Conservation (phyloP, 225 moss, liverwort and hornwort genomes). For the Climacium dendroides region DNA sequence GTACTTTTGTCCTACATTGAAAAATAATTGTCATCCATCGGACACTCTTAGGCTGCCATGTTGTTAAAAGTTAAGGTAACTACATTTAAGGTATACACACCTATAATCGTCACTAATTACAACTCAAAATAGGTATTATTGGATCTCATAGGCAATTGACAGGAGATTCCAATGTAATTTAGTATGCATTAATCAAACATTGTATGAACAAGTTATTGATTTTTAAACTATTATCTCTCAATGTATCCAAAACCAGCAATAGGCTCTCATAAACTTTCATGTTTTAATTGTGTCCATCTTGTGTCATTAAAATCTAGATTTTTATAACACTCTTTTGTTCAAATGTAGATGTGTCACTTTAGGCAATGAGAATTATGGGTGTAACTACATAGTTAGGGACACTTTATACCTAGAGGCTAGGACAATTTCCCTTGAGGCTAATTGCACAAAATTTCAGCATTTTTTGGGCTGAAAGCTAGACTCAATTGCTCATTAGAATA, state of each 20-base stretch:
- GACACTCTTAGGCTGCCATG: fast-evolving
- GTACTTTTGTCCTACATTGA: no score
- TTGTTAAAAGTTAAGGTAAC: not conserved
- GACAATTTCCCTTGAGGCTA: no score
- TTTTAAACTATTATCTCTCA: not conserved
- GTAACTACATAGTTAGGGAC: no score
- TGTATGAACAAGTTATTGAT: not conserved
- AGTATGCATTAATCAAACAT: not conserved
- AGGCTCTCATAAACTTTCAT: not conserved
- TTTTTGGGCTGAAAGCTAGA: no score
- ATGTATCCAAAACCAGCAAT: not conserved
- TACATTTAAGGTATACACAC: fast-evolving
- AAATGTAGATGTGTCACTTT: not conserved
- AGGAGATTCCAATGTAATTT: not conserved
- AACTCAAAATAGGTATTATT: no score
- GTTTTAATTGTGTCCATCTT: not conserved
- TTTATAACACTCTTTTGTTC: not conserved
- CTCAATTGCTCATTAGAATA: no score
- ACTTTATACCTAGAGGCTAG: no score
- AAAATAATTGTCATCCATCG: not conserved
- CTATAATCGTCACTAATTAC: not conserved
- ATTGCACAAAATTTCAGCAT: no score
- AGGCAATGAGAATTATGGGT: fast-evolving
- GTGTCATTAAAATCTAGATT: not conserved
- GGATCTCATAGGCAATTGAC: not conserved